phyloP scores from a whole-genome alignment of 352 stramenopile species.

The Phytophthora sp. region DNA sequence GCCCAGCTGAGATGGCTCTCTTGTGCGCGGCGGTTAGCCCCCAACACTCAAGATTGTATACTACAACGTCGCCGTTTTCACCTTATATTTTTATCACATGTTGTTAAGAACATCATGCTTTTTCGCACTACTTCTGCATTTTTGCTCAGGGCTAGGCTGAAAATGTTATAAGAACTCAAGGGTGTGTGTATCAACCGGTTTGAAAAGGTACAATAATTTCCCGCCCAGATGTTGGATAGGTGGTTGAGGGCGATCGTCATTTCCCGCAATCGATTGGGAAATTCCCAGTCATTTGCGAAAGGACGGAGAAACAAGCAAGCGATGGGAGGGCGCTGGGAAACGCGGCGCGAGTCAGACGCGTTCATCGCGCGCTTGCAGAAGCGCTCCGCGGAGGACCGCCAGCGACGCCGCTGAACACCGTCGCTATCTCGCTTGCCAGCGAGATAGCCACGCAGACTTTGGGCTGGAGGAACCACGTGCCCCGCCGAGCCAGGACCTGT shows the following conservation, averaged over 20 bases:
- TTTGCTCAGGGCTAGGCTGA: constrained; percentile 16
- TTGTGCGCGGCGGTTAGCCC: constrained; percentile 12
- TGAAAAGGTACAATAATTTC: no score
- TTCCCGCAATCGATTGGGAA: no score
- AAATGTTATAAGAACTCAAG: no score
- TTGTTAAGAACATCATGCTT: constrained; percentile 24
- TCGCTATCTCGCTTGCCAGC: not conserved
- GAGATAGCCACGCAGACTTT: constrained; percentile 7
- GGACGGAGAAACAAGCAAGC: not conserved
- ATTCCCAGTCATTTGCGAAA: constrained; percentile 1
- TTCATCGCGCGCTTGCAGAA: constrained; percentile 6
- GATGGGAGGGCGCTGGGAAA: constrained; percentile 5
- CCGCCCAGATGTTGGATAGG: no score
- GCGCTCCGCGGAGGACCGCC: not conserved
- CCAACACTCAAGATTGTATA: constrained; percentile 24
- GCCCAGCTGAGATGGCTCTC: not conserved
- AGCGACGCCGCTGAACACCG: not conserved
- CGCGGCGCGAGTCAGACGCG: not conserved
- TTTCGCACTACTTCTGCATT: constrained; percentile 5
- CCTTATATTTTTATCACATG: constrained; percentile 21
- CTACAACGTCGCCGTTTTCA: constrained; percentile 6
- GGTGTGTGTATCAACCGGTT: no score
- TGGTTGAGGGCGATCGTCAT: not conserved
- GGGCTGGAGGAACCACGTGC: not conserved
- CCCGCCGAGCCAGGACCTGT: not conserved